Evolutionary conservation across 352 stramenopile genomes (phyloP), one percentile per base, ranked within the genome.

Genomic region (Globisporangium takayamanum): DNA sequence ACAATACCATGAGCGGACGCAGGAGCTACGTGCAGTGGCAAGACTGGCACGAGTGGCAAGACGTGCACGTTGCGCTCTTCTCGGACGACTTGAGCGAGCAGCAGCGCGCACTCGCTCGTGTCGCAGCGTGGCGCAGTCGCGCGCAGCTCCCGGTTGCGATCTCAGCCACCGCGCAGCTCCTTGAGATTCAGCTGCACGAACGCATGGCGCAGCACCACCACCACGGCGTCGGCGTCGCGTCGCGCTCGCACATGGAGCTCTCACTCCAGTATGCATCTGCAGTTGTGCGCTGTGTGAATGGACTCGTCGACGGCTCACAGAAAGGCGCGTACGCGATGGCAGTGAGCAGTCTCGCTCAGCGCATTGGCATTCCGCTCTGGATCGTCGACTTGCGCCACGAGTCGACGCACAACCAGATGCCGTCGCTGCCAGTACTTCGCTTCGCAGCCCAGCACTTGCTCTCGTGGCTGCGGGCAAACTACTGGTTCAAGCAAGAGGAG

Each of bases 311-410:
- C 46, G 74, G 75, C 16, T 84, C 80, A n/a, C 84, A 94, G 64
- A 88, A 84, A 46, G 83, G 83, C 22, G 63, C 75, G 46, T 92
- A 92, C 64, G 84, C 84, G 20, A 72, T 78, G 69, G 76, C 84
- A 3, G 82, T 94, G 56, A 94, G 84, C 37, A 60, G 66, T 15
- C 62, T 94, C 49, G 95, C 90, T 53, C 74, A 89, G 44, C 78
- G 91, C 39, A 90, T 97, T 20, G 93, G 93, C 55, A 89, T 98
- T 47, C 93, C 93, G 30, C 67, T 89, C 11, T 98, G 93, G 93
- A 80, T 98, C 58, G 93, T 98, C 28, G 91, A 97, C 54, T 62
- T 97, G 62, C 84, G 93, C 28, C 93, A 98, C 64, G 91, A 97
- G 58, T 91, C 90, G 25, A 95, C 90, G 18, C 93, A 98, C 65